Conservation (phyloP, 345 rosid species). For the Gossypium turneri region DNA sequence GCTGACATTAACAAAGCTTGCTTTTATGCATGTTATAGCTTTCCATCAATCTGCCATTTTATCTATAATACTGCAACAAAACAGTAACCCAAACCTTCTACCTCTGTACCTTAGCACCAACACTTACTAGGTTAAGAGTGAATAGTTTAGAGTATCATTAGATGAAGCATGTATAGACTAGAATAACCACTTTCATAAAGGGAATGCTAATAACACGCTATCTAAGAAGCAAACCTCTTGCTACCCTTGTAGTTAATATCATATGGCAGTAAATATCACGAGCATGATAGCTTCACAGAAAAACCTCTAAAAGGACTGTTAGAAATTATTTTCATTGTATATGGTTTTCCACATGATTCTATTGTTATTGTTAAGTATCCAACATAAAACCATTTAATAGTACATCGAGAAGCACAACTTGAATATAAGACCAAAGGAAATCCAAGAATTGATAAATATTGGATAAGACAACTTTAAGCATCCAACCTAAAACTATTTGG, state of each 20-base stretch:
- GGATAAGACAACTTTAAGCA: not conserved
- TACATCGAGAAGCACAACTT: not conserved
- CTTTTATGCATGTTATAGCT: not conserved
- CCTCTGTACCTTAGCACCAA: not conserved
- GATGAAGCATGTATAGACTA: not conserved
- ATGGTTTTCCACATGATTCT: not conserved
- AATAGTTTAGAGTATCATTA: not conserved
- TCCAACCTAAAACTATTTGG: not conserved
- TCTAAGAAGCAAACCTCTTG: not conserved
- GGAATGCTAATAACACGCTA: not conserved
- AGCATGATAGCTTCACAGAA: not conserved
- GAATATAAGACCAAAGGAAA: not conserved
- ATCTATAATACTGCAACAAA: not conserved
- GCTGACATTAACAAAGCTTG: not conserved
- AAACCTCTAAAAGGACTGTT: not conserved
- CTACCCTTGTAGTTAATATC: not conserved
- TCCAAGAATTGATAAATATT: not conserved
- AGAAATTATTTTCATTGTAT: not conserved
- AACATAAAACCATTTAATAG: not conserved
- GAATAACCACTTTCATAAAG: not conserved
- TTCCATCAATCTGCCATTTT: not conserved
- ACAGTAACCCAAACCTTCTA: not conserved
- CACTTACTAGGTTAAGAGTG: not conserved
- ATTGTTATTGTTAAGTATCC: not conserved
- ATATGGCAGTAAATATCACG: not conserved